phyloP scores from a whole-genome alignment of 305 asterid species.

The Coffea humblotiana region DNA sequence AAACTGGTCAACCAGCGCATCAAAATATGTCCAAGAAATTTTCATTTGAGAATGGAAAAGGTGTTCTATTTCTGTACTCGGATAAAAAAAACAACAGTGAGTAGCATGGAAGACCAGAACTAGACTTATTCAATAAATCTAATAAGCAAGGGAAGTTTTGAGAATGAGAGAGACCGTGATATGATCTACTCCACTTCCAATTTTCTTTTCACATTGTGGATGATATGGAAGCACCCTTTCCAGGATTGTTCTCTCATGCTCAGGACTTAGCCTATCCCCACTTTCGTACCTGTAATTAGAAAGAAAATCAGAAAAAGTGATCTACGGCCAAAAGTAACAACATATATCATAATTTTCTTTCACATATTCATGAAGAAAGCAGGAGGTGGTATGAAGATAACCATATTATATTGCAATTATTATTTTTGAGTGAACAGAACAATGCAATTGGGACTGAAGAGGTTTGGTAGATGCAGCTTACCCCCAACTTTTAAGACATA shows the following conservation, averaged over 20 bases:
- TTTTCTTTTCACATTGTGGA: constrained; percentile 76
- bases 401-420: not conserved
- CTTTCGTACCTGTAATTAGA: constrained; percentile 57
- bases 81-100: not conserved
- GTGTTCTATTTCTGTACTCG: not conserved
- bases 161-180: constrained; percentile 49
- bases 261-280: constrained; percentile 82
- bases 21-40: not conserved
- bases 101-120: not conserved
- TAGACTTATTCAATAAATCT: not conserved
- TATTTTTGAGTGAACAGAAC: not conserved
- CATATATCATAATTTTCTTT: not conserved
- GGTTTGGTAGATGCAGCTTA: not conserved
- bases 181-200: constrained; percentile 80
- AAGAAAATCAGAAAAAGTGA: constrained; percentile 12
- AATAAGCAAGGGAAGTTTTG: not conserved
- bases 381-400: not conserved
- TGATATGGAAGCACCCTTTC: constrained; percentile 90
- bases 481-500: too few species aligned
- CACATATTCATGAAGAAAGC: not conserved
- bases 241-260: constrained; percentile 70
- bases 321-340: not conserved
- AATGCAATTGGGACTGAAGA: not conserved
- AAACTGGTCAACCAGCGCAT: not conserved
- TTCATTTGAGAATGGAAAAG: not conserved